A percentile compares a stretch with the other conserved stretches of the same genome.
Conservation (phyloP, 179 eudicot genomes). For the Silene noctiflora region DNA sequence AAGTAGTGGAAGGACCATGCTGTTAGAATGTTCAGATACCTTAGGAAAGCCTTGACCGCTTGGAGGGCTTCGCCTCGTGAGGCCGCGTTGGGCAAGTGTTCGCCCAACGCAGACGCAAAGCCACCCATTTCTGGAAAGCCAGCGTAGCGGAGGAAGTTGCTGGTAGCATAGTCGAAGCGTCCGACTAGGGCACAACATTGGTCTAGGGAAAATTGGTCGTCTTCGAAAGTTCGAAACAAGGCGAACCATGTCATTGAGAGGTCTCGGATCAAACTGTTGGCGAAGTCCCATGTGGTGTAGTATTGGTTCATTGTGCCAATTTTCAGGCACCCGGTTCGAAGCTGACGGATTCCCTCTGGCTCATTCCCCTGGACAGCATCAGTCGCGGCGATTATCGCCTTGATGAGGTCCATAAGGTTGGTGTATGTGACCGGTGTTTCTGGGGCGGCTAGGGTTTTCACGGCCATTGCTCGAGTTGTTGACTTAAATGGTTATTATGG, state of each 20-base stretch:
- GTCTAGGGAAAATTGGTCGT: neutral
- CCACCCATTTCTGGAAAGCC: neutral
- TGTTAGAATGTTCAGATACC: neutral
- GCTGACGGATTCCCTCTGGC: conserved; percentile 1
- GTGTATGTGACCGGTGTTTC: neutral
- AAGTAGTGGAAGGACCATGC: neutral
- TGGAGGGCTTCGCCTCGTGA: neutral
- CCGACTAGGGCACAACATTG: neutral
- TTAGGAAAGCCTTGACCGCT: neutral
- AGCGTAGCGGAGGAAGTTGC: neutral
- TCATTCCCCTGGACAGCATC: neutral
- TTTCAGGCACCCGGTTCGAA: neutral
- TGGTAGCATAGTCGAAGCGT: neutral
- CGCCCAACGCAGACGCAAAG: neutral
- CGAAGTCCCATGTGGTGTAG: conserved; percentile 14
- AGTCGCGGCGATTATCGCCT: neutral
- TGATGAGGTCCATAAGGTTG: neutral
- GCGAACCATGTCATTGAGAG: conserved; percentile 9
- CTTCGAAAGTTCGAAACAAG: neutral
- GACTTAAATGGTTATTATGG: no score
- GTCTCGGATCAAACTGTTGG: conserved; percentile 10
- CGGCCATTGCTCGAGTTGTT: neutral
- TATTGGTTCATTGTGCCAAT: conserved; percentile 11
- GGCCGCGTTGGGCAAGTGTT: conserved; percentile 1
- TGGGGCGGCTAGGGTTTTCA: neutral